Evolutionary conservation across 306 rosid genomes (phyloP).

Genomic region (Pyrus communis): DNA sequence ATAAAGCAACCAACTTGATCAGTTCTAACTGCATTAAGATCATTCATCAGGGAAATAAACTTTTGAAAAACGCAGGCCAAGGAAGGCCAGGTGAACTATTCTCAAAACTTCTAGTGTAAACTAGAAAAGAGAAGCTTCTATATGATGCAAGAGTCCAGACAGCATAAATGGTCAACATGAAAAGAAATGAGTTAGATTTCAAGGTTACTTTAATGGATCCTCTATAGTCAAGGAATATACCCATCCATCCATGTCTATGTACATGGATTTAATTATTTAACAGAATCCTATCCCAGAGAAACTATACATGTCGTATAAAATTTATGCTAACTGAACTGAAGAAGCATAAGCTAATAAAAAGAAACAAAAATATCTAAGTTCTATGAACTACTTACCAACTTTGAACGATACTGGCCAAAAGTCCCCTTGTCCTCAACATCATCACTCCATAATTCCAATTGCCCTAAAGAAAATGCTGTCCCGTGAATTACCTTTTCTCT

Average conservation of each 20-base stretch:
- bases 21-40: constrained; percentile 67
- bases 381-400: constrained; percentile 48
- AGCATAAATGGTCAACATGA: neutral
- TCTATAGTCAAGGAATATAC: neutral
- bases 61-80: neutral
- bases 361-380: constrained; percentile 6
- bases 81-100: constrained; percentile 1
- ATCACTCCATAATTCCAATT: constrained; percentile 92
- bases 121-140: neutral
- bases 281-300: neutral
- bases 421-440: constrained; percentile 78
- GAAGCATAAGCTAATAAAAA: neutral
- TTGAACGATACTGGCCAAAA: constrained; percentile 85
- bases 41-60: constrained; percentile 20
- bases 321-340: neutral
- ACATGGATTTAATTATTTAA: neutral
- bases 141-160: constrained; percentile 5
- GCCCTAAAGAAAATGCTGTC: constrained; percentile 49
- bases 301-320: neutral
- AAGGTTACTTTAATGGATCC: neutral
- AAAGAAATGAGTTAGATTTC: neutral
- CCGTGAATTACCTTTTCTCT: constrained; percentile 67
- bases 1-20: constrained; percentile 65
- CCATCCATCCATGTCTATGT: neutral
- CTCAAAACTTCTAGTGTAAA: neutral